A percentile compares a stretch with the other conserved stretches of the same genome.
Evolutionary conservation across 1,284 basidiomycete genomes (phyloP).

Genomic region (Lignosus rhinocerotis): DNA sequence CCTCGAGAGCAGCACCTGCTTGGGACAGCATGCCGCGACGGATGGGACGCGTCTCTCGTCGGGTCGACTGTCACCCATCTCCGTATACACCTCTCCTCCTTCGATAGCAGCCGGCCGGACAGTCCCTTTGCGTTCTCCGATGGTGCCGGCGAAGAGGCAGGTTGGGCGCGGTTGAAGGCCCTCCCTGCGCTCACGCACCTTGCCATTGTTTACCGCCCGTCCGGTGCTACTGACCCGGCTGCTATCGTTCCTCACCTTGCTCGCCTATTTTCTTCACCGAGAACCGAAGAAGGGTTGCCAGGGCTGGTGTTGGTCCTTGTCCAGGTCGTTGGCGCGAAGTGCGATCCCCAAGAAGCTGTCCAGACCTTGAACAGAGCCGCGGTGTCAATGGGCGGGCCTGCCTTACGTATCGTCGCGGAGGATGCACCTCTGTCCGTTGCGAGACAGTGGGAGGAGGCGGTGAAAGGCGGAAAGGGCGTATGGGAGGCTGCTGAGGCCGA

Average conservation of each 20-base stretch:
- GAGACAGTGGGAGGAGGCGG: slow-evolving; percentile 36
- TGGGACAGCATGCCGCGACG: slow-evolving; percentile 39
- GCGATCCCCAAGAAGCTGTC: slow-evolving; percentile 24
- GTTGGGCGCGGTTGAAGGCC: slow-evolving; percentile 31
- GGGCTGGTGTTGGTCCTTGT: slow-evolving; percentile 34
- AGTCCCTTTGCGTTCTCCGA: slow-evolving; percentile 22
- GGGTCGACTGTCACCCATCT: slow-evolving; percentile 36
- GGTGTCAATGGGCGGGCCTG: slow-evolving; percentile 23
- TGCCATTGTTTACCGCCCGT: slow-evolving; percentile 35
- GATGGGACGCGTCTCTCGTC: slow-evolving; percentile 37
- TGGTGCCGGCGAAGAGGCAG: slow-evolving; percentile 19
- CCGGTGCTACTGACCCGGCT: slow-evolving; percentile 21
- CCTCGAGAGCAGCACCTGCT: slow-evolving; percentile 40
- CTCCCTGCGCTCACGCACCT: slow-evolving; percentile 40
- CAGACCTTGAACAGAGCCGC: slow-evolving; percentile 28
- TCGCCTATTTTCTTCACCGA: slow-evolving; percentile 19
- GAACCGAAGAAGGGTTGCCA: slow-evolving; percentile 14
- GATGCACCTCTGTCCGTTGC: slow-evolving; percentile 33
- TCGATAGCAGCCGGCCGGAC: slow-evolving; percentile 23
- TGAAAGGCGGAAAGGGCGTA: slow-evolving; percentile 28
- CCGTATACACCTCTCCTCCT: slow-evolving; percentile 37
- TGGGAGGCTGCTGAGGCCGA: slow-evolving; percentile 33
- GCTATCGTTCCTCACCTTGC: slow-evolving; percentile 27
- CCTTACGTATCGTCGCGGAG: slow-evolving; percentile 35
- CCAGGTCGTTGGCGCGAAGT: slow-evolving; percentile 32